Conservation (phyloP, 768 basidiomycete genomes). For the Podaxis pistillaris region DNA sequence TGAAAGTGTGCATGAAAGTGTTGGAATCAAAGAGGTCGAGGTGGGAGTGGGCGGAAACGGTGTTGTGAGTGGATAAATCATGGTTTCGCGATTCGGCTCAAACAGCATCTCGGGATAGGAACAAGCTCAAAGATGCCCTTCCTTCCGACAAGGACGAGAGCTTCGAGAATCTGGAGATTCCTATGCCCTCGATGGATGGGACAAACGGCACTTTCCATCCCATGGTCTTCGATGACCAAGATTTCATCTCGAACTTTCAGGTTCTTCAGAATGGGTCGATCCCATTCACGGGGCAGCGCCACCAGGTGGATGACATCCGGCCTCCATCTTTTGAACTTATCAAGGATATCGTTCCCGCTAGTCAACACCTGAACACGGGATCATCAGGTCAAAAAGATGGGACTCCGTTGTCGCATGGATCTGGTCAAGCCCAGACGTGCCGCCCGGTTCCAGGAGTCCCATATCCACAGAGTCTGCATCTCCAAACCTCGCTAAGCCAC, state of each 20-base stretch:
- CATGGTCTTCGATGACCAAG: not conserved
- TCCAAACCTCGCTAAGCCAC: not conserved
- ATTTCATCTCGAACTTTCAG: not conserved
- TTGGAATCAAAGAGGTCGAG: conserved; percentile 35
- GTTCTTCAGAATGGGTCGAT: not conserved
- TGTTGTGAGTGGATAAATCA: conserved; percentile 31
- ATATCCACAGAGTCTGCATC: not conserved
- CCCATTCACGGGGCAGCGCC: not conserved
- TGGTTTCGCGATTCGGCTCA: not conserved
- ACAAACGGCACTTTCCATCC: not conserved
- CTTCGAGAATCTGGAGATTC: conserved; percentile 6
- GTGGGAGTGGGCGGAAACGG: conserved; percentile 31
- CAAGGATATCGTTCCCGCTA: not conserved
- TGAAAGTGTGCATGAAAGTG: conserved; percentile 39
- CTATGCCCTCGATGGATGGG: conserved; percentile 3
- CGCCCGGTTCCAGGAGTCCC: not conserved
- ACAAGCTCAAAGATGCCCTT: conserved; percentile 8
- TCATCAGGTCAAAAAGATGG: not conserved
- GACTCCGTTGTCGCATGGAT: not conserved
- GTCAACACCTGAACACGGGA: not conserved
- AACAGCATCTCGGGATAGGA: not conserved
- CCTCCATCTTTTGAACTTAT: too few species aligned
- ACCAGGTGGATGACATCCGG: not conserved
- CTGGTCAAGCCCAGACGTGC: not conserved
- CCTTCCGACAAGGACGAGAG: not conserved